Percentiles rank a stretch among this genome's conserved stretches.
phyloP scores from a whole-genome alignment of 1,284 basidiomycete species.

The Puccinia brachypodii region DNA sequence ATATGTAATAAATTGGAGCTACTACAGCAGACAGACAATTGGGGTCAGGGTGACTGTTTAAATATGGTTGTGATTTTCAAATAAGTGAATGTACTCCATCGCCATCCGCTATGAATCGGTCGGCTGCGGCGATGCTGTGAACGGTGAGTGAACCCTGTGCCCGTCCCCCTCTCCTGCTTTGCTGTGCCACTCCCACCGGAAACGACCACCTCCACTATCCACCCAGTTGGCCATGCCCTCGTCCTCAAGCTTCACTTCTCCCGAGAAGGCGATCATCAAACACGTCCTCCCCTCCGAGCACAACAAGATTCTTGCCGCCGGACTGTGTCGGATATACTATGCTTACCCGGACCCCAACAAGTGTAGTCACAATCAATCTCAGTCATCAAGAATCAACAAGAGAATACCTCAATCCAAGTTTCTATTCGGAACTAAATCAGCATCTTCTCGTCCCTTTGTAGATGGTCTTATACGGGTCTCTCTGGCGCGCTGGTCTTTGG shows the following conservation, averaged over 20 bases:
- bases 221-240: constrained; percentile 45
- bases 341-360: constrained; percentile 64
- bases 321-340: constrained; percentile 81
- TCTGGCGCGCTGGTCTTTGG: constrained; percentile 77
- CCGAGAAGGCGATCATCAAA: constrained; percentile 46
- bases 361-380: constrained; percentile 19
- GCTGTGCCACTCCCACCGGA: too few relatives aligned
- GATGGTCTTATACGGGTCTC: constrained; percentile 81
- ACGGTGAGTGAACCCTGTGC: too few relatives aligned
- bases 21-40: too few relatives aligned
- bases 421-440: neutral
- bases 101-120: too few relatives aligned
- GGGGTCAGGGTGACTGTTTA: too few relatives aligned
- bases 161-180: too few relatives aligned
- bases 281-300: constrained; percentile 12
- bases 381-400: neutral
- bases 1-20: too few relatives aligned
- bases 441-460: constrained; percentile 50
- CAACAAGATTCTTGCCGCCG: constrained; percentile 73
- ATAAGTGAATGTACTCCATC: too few relatives aligned
- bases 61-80: too few relatives aligned
- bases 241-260: constrained; percentile 32
- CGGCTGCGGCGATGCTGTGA: too few relatives aligned
- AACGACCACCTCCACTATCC: too few relatives aligned
- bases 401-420: neutral